Evolutionary conservation across 2,329 filamentous ascomycete species (phyloP), one percentile per base, ranked within the genome.

Genomic region (Cryphonectria naterciae): DNA sequence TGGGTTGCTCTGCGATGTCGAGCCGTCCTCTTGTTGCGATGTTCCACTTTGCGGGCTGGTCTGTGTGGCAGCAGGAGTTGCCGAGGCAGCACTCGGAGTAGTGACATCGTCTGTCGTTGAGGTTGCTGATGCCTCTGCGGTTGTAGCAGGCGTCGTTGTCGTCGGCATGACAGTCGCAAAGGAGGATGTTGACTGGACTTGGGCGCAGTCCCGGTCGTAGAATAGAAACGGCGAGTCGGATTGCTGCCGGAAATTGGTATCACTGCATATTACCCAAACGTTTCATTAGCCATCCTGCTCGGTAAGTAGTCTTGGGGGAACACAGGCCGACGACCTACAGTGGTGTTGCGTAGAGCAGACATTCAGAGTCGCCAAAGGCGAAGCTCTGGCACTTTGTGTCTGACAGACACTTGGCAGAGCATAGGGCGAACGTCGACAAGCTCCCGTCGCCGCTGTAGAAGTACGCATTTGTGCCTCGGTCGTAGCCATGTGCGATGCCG

Each of bases 371-470:
- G 13, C 62, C 69, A 35, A 73, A 68, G 35, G 71, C 71, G 28
- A 73, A 73, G 39, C 66, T 69, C 66, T 71, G 66, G 41, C 71
- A 73, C 19, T 54, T 60, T 2, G 68, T 37, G 39, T 52, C 58
- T 22, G 63, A 65, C 63, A 67, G 66, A 39, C 71, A 73, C 10
- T 25, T 39, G 62, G 66, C 32, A n/a, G 71, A 73, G 49, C 71
- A 73, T 19, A 39, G 8, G 19, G 60, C 66, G 49, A 73, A 73
- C 32, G 17, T 60, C 22, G 71, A 25, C 22, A 73, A 69, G 17
- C 66, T 73, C 28, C 71, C 71, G 11, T 73, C 66, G n/a, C 69
- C 69, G 39, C 66, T 73, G 69, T 52, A 73, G 52, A 60, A 73
- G 41, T 73, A 73, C 13, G 71, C 71, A 32, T 67, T 67, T 22